These are phyloP conservation scores for Macrocybe gigantea DNA, from an alignment of 768 basidiomycete species.

Conservation along the genomic window DNA sequence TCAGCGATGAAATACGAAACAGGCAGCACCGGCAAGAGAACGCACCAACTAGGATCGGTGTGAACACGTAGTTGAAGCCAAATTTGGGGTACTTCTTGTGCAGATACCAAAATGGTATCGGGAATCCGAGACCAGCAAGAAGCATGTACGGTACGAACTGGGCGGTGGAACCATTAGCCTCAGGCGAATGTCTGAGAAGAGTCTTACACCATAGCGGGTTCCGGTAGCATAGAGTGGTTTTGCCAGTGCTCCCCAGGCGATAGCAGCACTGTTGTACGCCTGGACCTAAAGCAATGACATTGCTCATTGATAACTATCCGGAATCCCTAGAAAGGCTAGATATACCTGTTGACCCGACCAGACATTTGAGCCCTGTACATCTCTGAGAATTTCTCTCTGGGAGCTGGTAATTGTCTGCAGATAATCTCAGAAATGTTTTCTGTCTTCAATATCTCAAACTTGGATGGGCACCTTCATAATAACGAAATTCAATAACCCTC, in stretches of 20 bases:
- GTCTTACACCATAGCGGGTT: conserved; percentile 35
- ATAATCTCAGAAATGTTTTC: neutral
- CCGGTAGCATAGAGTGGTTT: conserved; percentile 39
- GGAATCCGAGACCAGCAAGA: conserved; percentile 40
- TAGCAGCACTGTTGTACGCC: conserved; percentile 44
- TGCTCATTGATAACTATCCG: neutral
- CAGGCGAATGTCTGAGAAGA: too few species aligned
- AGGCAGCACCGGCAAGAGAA: conserved; percentile 13
- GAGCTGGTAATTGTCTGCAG: conserved; percentile 17
- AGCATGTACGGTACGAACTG: conserved; percentile 40
- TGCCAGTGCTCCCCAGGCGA: conserved; percentile 51
- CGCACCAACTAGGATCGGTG: conserved; percentile 28
- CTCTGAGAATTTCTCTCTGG: conserved; percentile 33
- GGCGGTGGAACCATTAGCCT: conserved; percentile 9
- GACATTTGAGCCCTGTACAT: conserved; percentile 44
- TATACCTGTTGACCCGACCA: conserved; percentile 49
- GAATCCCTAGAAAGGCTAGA: neutral
- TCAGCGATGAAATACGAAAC: neutral
- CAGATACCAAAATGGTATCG: conserved; percentile 46
- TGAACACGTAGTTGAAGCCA: conserved; percentile 39
- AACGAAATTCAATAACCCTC: conserved; percentile 42
- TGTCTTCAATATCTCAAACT: too few species aligned
- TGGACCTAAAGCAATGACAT: conserved; percentile 23
- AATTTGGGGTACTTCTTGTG: conserved; percentile 41
- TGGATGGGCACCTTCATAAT: conserved; percentile 42